These are phyloP conservation scores for Phellinidium pouzarii DNA, from an alignment of 1,284 basidiomycete species.

Conservation along the genomic window DNA sequence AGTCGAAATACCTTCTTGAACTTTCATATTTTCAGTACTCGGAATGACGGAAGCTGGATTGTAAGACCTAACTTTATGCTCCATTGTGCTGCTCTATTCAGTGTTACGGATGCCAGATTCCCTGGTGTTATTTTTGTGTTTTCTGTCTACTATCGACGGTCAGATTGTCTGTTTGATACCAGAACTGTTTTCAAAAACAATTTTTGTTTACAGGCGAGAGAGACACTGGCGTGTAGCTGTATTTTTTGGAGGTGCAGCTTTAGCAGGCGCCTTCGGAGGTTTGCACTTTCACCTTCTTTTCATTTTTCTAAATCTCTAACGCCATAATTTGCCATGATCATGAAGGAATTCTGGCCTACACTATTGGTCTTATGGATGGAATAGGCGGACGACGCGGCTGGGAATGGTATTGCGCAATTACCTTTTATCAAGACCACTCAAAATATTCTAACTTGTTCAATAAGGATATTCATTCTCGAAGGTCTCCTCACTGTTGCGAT, in stretches of 20 bases:
- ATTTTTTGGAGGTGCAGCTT: conserved; percentile 52
- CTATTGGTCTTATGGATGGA: conserved; percentile 52
- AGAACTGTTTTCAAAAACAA: background rate
- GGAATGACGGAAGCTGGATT: conserved; percentile 50
- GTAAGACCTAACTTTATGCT: conserved; percentile 5
- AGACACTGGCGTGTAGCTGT: conserved; percentile 55
- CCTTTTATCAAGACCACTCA: background rate
- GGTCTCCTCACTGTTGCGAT: conserved; percentile 46
- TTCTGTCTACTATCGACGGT: conserved; percentile 53
- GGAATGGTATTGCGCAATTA: conserved; percentile 38
- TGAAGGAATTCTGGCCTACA: conserved; percentile 51
- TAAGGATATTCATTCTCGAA: conserved; percentile 58
- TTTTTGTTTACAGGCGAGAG: conserved; percentile 34
- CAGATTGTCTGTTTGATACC: conserved; percentile 9
- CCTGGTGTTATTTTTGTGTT: conserved; percentile 58
- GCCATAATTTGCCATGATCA: too few species aligned
- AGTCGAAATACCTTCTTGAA: background rate
- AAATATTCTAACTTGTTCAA: background rate
- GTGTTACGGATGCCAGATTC: conserved; percentile 27
- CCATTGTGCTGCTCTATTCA: background rate
- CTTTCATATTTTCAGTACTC: conserved; percentile 34
- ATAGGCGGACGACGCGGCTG: conserved; percentile 48
- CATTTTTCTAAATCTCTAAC: too few species aligned
- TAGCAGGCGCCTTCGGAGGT: conserved; percentile 56
- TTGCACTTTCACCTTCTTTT: conserved; percentile 15